Conservation (phyloP, 306 rosid genomes). For the Begonia fuchsioides region DNA sequence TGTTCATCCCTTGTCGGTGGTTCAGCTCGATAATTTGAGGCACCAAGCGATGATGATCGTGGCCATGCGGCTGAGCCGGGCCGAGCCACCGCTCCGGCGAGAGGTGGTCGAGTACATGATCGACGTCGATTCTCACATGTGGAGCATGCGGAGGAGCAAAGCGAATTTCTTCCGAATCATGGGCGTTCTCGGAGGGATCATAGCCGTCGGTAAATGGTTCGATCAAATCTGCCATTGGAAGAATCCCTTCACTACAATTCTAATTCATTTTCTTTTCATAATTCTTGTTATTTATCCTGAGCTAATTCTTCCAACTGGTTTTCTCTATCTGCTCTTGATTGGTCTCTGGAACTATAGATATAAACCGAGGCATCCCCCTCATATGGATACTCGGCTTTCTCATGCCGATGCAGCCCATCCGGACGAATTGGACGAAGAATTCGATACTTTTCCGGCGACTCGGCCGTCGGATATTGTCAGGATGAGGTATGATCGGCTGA, state of each 20-base stretch:
- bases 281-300: conserved; percentile 77
- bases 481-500: too few species aligned
- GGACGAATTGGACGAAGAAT: conserved; percentile 75
- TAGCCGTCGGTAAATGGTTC: conserved; percentile 70
- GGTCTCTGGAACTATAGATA: conserved; percentile 82
- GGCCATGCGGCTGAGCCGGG: conserved; percentile 52
- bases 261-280: conserved; percentile 66
- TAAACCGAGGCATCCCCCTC: conserved; percentile 82
- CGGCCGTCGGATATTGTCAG: too few species aligned
- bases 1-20: conserved; percentile 68
- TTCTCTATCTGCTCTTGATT: conserved; percentile 72
- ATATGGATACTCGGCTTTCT: conserved; percentile 75
- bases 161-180: conserved; percentile 91
- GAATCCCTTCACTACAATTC: conserved; percentile 69
- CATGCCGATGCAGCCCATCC: conserved; percentile 76
- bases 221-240: conserved; percentile 86
- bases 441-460: conserved; percentile 73
- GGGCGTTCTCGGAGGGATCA: conserved; percentile 54
- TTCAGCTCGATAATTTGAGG: conserved; percentile 64
- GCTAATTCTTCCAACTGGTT: conserved; percentile 65
- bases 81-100: conserved; percentile 82
- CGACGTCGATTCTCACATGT: conserved; percentile 86
- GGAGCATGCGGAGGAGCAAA: conserved; percentile 96
- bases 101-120: conserved; percentile 87
- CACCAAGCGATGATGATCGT: conserved; percentile 81